Evolutionary conservation across 2,329 filamentous ascomycete genomes (phyloP).

Genomic region (Aspergillus udagawae): DNA sequence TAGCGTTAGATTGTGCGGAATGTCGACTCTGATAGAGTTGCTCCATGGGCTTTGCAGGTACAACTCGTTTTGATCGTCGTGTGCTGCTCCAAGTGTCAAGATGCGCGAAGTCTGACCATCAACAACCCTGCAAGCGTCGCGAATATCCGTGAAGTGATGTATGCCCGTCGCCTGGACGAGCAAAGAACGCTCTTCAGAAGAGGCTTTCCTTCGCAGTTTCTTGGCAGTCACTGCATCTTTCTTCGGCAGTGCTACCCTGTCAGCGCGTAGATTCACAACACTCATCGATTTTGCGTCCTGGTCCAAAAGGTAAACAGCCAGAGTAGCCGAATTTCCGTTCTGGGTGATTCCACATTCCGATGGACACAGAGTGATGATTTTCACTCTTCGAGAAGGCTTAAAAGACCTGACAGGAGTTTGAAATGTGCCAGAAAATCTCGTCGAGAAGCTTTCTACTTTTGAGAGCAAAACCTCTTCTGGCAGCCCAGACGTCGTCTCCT

Average conservation of each 20-base stretch:
- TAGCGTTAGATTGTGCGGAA: conserved; percentile 56
- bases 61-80: conserved; percentile 61
- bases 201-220: conserved; percentile 20
- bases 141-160: conserved; percentile 61
- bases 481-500: conserved; percentile 68
- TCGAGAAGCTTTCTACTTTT: conserved; percentile 66
- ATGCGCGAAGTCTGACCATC: conserved; percentile 67
- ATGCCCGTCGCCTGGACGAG: conserved; percentile 42
- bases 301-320: conserved; percentile 65
- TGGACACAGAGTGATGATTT: conserved; percentile 62
- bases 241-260: conserved; percentile 35
- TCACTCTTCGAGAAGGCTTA: conserved; percentile 26
- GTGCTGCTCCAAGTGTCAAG: conserved; percentile 63
- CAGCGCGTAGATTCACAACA: conserved; percentile 60
- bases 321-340: conserved; percentile 26
- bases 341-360: conserved; percentile 29
- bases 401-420: conserved; percentile 21
- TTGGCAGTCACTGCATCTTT: conserved; percentile 23
- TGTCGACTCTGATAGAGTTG: conserved; percentile 60
- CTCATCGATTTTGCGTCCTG: conserved; percentile 63
- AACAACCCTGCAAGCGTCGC: conserved; percentile 67
- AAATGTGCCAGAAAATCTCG: conserved; percentile 40
- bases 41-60: conserved; percentile 75
- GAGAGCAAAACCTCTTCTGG: conserved; percentile 68
- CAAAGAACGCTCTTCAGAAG: conserved; percentile 21